Percentiles rank a stretch among this genome's conserved stretches.
These are phyloP conservation scores for Aspergillus sp. DNA, from an alignment of 2,329 filamentous ascomycete species.

Conservation along the genomic window DNA sequence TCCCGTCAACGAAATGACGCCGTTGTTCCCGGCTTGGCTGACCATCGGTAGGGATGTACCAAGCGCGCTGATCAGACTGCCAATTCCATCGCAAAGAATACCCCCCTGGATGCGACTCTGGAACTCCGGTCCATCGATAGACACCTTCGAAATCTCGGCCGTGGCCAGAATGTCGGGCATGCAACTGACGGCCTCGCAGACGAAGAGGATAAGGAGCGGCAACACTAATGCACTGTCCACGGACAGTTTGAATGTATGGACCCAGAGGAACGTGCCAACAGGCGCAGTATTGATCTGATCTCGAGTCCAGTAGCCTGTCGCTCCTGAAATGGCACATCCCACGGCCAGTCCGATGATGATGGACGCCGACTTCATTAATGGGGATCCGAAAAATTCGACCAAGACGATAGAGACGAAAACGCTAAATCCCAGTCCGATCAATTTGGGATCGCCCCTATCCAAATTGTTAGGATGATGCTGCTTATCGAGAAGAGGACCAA, in stretches of 20 bases:
- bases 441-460: slow-evolving; percentile 64
- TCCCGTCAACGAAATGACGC: slow-evolving; percentile 75
- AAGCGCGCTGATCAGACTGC: slow-evolving; percentile 70
- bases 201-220: slow-evolving; percentile 53
- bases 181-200: slow-evolving; percentile 65
- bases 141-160: slow-evolving; percentile 59
- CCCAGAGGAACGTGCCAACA: slow-evolving; percentile 63
- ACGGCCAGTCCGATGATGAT: slow-evolving; percentile 72
- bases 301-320: slow-evolving; percentile 74
- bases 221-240: slow-evolving; percentile 62
- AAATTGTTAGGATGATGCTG: not conserved
- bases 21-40: slow-evolving; percentile 81
- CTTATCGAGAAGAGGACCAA: too few relatives aligned
- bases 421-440: slow-evolving; percentile 74
- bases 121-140: slow-evolving; percentile 61
- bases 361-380: slow-evolving; percentile 78
- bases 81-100: slow-evolving; percentile 71
- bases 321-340: slow-evolving; percentile 75
- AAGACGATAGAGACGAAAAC: slow-evolving; percentile 78
- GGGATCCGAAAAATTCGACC: slow-evolving; percentile 76
- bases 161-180: slow-evolving; percentile 70
- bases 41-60: slow-evolving; percentile 79
- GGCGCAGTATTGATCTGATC: slow-evolving; percentile 69
- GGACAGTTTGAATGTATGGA: slow-evolving; percentile 61
- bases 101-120: slow-evolving; percentile 66